Conservation (phyloP, 176 grass and related monocot genomes). For the Pontederia crassipes region DNA sequence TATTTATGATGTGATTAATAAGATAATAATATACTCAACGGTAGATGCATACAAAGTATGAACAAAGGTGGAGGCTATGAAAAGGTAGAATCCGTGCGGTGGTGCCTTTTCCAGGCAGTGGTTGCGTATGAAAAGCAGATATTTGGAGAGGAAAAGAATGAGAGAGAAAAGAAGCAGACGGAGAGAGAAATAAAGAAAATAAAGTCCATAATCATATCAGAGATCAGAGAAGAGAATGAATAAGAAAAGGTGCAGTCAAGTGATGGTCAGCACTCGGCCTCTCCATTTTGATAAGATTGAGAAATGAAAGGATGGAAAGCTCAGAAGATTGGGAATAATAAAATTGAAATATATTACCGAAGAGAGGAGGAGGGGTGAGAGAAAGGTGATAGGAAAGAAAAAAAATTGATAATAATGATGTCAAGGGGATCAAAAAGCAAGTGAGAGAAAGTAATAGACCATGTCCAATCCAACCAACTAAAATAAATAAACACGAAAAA, state of each 20-base stretch:
- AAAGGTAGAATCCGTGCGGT: slow-evolving; percentile 1
- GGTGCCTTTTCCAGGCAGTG: not conserved
- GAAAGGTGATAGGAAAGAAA: not conserved
- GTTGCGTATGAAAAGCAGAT: slow-evolving; percentile 5
- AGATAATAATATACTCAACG: not conserved
- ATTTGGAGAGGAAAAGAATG: not conserved
- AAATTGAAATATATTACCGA: too few relatives aligned
- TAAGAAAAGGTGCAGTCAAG: not conserved
- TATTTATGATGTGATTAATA: not conserved
- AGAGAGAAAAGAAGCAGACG: too few relatives aligned
- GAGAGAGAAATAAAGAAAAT: too few relatives aligned
- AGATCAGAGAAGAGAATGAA: not conserved
- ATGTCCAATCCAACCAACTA: not conserved
- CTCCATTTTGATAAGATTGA: not conserved
- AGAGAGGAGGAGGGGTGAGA: too few relatives aligned
- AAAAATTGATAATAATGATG: not conserved
- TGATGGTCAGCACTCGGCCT: not conserved
- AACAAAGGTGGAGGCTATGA: not conserved
- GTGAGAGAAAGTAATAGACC: not conserved
- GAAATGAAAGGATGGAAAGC: not conserved
- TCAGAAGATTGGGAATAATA: not conserved
- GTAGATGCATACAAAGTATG: not conserved
- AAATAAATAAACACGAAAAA: not conserved
- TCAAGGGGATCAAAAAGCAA: not conserved
- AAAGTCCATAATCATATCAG: not conserved